These are phyloP conservation scores for Marvania coccoides DNA, from an alignment of 139 green algal species.

Conservation along the genomic window DNA sequence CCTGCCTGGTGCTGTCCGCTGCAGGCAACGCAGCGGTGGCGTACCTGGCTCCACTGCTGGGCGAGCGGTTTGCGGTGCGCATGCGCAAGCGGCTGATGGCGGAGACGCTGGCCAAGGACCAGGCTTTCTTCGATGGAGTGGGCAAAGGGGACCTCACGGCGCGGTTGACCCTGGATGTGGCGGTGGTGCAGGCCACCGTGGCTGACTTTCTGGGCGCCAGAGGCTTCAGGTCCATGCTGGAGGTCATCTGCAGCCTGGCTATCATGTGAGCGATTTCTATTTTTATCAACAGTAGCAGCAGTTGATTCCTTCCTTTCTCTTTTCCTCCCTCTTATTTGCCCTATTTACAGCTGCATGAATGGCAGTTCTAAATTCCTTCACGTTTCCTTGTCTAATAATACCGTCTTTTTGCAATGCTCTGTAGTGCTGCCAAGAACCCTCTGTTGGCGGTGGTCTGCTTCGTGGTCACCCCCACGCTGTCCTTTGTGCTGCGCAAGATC, in stretches of 20 bases:
- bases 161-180: constrained; percentile 17
- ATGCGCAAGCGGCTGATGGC: constrained; percentile 16
- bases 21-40: constrained; percentile 8
- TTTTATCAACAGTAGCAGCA: no score
- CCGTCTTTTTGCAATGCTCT: not conserved
- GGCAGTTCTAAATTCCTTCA: not conserved
- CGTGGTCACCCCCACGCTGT: constrained; percentile 13
- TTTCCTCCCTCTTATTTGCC: not conserved
- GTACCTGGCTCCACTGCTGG: constrained; percentile 10
- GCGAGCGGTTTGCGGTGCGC: constrained; percentile 16
- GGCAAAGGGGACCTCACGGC: constrained; percentile 17
- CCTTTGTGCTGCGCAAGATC: constrained; percentile 9
- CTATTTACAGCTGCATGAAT: not conserved
- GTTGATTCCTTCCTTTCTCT: not conserved
- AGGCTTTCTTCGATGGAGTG: constrained; percentile 18
- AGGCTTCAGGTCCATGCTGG: constrained; percentile 22
- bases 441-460: constrained; percentile 17
- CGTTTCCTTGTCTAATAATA: not conserved
- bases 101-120: not conserved
- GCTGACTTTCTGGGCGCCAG: constrained; percentile 23
- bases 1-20: constrained; percentile 16
- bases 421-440: constrained; percentile 11
- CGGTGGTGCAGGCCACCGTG: constrained; percentile 21
- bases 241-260: constrained; percentile 9
- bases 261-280: no score